These are phyloP conservation scores for Balakata baccata DNA, from an alignment of 345 rosid species.

Conservation along the genomic window DNA sequence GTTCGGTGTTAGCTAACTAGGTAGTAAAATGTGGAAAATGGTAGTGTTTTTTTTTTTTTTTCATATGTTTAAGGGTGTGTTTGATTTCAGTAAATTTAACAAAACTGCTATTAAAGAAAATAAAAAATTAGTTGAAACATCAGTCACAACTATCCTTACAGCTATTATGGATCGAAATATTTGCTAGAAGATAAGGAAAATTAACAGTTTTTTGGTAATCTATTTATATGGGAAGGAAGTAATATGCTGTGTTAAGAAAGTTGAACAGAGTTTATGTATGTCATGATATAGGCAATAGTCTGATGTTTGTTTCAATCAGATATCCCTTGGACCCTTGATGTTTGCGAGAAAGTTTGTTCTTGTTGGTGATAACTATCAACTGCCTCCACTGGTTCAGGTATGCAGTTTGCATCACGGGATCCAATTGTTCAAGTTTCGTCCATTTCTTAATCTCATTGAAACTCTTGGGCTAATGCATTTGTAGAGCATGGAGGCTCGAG, in stretches of 20 bases:
- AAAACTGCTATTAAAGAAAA: neutral
- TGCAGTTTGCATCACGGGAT: neutral
- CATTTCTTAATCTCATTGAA: conserved; percentile 15
- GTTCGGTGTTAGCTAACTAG: neutral
- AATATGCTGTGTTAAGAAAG: neutral
- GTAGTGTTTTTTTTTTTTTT: neutral
- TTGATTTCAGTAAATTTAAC: neutral
- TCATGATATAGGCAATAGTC: neutral
- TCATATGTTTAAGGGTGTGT: neutral
- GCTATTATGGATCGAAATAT: neutral
- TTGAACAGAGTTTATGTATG: neutral
- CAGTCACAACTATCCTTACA: neutral
- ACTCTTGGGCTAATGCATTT: conserved; percentile 13
- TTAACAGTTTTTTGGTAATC: neutral
- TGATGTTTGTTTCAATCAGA: conserved; percentile 44
- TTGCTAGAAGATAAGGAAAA: neutral
- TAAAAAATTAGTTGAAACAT: neutral
- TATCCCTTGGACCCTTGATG: conserved; percentile 87
- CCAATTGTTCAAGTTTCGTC: conserved; percentile 8
- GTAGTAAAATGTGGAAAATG: neutral
- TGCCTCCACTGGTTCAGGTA: conserved; percentile 96
- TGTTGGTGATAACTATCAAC: conserved; percentile 97
- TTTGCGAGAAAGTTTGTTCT: conserved; percentile 84
- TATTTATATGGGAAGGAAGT: neutral
- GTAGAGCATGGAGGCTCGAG: conserved; percentile 89